Evolutionary conservation across 805 yeast species (phyloP).

Genomic region (Zygotorulaspora florentina): DNA sequence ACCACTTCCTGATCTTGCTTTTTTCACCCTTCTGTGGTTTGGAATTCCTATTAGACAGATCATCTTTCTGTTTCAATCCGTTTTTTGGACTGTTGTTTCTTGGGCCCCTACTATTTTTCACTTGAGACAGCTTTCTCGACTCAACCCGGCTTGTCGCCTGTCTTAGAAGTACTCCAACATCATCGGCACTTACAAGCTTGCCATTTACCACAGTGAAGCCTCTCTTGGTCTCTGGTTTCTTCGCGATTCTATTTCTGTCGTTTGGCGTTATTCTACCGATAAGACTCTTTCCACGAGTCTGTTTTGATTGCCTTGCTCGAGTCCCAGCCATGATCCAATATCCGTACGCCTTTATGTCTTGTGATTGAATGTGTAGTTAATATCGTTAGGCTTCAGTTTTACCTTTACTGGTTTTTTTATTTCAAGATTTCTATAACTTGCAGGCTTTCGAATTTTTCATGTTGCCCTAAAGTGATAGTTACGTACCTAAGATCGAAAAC

Average conservation of each 20-base stretch:
- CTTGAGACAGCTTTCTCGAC: constrained; percentile 5
- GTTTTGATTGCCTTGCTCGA: constrained; percentile 4
- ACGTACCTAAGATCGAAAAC: background rate
- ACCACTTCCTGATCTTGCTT: background rate
- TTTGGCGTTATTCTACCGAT: constrained; percentile 14
- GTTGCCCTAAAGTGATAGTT: too few relatives aligned
- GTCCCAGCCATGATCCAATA: constrained; percentile 10
- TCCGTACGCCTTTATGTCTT: too few relatives aligned
- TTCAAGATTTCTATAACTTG: too few relatives aligned
- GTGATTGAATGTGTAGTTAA: too few relatives aligned
- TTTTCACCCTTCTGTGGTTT: background rate
- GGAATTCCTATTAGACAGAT: background rate
- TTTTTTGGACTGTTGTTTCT: background rate
- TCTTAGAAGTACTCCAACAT: constrained; percentile 25
- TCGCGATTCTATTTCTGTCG: constrained; percentile 3
- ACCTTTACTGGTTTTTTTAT: background rate
- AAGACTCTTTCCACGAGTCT: constrained; percentile 11
- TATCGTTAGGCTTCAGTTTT: background rate
- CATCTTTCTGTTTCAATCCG: background rate
- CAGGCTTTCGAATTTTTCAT: too few relatives aligned
- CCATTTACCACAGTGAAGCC: constrained; percentile 30
- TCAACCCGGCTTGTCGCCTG: constrained; percentile 15
- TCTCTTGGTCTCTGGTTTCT: constrained; percentile 7
- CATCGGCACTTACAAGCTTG: constrained; percentile 24
- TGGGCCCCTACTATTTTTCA: background rate